Percentiles rank a stretch among this genome's conserved stretches.
phyloP scores from a whole-genome alignment of 1,284 basidiomycete genomes.

The Ustilago lituana region DNA sequence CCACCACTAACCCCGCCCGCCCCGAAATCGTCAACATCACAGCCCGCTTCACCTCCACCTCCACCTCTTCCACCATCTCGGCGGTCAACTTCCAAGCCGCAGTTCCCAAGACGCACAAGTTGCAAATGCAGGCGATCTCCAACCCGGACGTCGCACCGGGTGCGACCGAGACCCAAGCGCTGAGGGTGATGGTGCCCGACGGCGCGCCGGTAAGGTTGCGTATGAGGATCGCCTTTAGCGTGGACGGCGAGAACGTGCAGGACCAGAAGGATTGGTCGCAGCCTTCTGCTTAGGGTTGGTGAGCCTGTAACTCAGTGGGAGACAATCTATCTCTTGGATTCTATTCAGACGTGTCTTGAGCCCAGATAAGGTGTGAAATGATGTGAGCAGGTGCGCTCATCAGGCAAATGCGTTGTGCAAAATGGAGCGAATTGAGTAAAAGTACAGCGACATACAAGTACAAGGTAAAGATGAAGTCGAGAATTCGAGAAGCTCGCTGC shows the following conservation, averaged over 20 bases:
- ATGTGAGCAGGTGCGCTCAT: too few species aligned
- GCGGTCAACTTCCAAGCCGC: conserved; percentile 94
- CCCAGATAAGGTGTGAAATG: too few species aligned
- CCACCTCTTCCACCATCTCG: conserved; percentile 70
- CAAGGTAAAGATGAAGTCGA: too few species aligned
- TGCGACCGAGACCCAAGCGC: conserved; percentile 87
- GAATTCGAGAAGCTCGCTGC: too few species aligned
- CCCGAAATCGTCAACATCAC: conserved; percentile 89
- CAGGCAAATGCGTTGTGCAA: too few species aligned
- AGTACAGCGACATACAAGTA: conserved; percentile 1
- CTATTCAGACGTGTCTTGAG: too few species aligned
- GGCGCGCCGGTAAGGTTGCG: conserved; percentile 85
- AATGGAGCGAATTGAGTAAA: background rate
- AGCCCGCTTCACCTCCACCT: conserved; percentile 80
- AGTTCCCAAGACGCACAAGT: conserved; percentile 95
- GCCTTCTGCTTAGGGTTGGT: conserved; percentile 12
- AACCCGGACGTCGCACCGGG: conserved; percentile 82
- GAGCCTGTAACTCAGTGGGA: too few species aligned
- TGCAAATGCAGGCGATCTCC: conserved; percentile 98
- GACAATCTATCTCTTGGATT: too few species aligned
- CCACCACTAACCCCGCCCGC: conserved; percentile 79
- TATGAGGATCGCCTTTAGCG: conserved; percentile 81
- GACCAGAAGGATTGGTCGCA: conserved; percentile 85
- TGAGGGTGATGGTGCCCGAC: conserved; percentile 86
- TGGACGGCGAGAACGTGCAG: conserved; percentile 75